Evolutionary conservation across 2,329 filamentous ascomycete genomes (phyloP), one percentile per base, ranked within the genome.

Genomic region (Cytospora schulzeri): DNA sequence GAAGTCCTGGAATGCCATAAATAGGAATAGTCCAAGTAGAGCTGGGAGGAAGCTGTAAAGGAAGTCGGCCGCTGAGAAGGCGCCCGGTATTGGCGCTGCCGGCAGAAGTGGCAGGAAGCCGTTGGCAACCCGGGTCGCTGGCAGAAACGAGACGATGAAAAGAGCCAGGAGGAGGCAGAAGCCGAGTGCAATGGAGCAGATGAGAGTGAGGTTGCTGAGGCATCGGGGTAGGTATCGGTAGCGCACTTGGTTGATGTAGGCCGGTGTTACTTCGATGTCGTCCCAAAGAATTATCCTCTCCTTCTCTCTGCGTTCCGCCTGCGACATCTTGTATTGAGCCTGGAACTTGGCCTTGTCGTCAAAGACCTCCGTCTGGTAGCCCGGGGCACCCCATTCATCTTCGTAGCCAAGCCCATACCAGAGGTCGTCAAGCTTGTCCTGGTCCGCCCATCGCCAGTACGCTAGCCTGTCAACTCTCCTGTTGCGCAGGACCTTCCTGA

Each of bases 21-120:
- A 91, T 57, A 91, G 77, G 19, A 90, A 69, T 71, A 88, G 85
- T 5, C 88, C 91, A 31, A 93, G 73, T 0, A 90, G 70, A 3
- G 88, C 85, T 0, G 91, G 91, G 26, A 93, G 63, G 75, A 93
- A 92, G 66, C 85, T 87, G 79, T 93, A 97, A 58, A 97, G 78
- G 77, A 97, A 97, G 76, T 97, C 92, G 57, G 92, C 91, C 0
- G 91, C 81, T 1, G 92, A 96, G 76, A 96, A 97, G 22, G 90
- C 91, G 29, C 80, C 80, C 0, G 77, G 71, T 4, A 83, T 79
- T 1, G 91, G 86, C 3, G 81, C 79, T 0, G 89, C 87, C 12
- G 81, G 78, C 1, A 97, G 79, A 8, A 83, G 79, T 2, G 93
- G 92, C 8, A 83, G 75, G 74, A 96, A 97, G 11, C 93, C 93